Base-by-base conservation (phyloP, 495 filamentous ascomycete genomes). In the Corynascus novoguineensis region DNA sequence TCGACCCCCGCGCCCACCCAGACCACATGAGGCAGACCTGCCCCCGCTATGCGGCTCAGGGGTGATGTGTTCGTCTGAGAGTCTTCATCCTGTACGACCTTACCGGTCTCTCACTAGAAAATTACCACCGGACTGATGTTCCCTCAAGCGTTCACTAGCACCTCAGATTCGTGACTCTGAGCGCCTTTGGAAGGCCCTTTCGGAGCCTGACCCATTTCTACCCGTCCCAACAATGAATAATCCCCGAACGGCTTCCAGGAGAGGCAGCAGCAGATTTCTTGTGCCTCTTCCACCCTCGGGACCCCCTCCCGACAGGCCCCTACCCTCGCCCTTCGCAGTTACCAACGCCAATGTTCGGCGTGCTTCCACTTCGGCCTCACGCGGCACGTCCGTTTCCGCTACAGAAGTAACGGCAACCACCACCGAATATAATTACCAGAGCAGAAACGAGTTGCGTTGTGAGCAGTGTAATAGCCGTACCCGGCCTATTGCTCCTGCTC, bases 161-260 rank as follows among this genome's bases (percentile, higher is more conserved):
- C 15, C 38, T 17, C 24, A 10, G n/a, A 19, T 11, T 0, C n/a
- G 25, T 17, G 10, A 17, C 3, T 8, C 24, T 17, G 37, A 40
- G n/a, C 25, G 22, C 8, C 25, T 53, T 10, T n/a, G 25, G 15
- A 29, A 42, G 22, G 50, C 50, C 2, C 35, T 53, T 10, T 4
- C 29, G n/a, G 50, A 53, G 37, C 24, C 49, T n/a, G 50, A 42
- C 17, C 50, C 50, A 35, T 42, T 42, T 17, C 32, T 27, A 0
- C 50, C 17, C n/a, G 11, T 27, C 6, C 22, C 32, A 2, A 1
- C 12, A 17, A 29, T 21, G 4, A 12, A 14, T 19, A 7, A 29
- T 10, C 47, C 47, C 0, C 47, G 12, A 11, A 19, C 19, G 5
- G 21, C 34, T 1, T 27, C 49, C 49, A 19, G 21, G n/a, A 41